Evolutionary conservation across 2,329 filamentous ascomycete species (phyloP).

Genomic region (Fusarium dlaminii): DNA sequence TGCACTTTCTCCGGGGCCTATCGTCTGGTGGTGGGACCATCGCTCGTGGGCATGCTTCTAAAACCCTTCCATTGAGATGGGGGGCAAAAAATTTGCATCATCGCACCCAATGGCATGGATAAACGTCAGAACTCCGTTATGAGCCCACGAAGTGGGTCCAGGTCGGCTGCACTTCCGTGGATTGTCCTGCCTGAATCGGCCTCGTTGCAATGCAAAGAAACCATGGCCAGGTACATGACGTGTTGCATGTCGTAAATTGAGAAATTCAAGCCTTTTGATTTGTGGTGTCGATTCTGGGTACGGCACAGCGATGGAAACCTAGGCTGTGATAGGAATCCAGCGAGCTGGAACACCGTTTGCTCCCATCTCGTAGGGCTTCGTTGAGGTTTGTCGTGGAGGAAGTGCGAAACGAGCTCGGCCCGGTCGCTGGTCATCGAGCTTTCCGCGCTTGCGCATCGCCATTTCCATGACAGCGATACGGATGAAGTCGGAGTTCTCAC

Average conservation of each 20-base stretch:
- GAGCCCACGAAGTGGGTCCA: conserved; percentile 15
- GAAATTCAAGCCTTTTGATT: conserved; percentile 2
- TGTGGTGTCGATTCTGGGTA: neutral
- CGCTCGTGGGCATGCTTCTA: conserved; percentile 33
- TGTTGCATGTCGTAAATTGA: conserved; percentile 19
- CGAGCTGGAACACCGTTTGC: conserved; percentile 67
- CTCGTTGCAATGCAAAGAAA: conserved; percentile 38
- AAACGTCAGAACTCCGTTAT: conserved; percentile 27
- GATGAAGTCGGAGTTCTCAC: conserved; percentile 76
- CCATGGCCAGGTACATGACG: conserved; percentile 42
- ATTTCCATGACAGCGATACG: conserved; percentile 77
- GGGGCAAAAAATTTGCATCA: conserved; percentile 43
- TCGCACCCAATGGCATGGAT: conserved; percentile 40
- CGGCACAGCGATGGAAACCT: conserved; percentile 11
- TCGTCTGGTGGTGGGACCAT: conserved; percentile 35
- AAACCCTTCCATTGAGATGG: conserved; percentile 40
- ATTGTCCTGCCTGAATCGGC: conserved; percentile 37
- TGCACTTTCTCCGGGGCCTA: conserved; percentile 13
- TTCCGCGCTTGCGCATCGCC: conserved; percentile 74
- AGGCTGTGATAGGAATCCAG: conserved; percentile 59
- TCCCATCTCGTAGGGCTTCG: conserved; percentile 65
- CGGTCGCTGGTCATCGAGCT: conserved; percentile 72
- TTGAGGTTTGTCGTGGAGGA: conserved; percentile 68
- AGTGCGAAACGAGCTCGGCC: conserved; percentile 74
- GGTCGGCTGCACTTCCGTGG: conserved; percentile 23